Percentiles rank a stretch among this genome's conserved stretches.
Conservation (phyloP, 495 filamentous ascomycete genomes). For the Tuber aestivum region DNA sequence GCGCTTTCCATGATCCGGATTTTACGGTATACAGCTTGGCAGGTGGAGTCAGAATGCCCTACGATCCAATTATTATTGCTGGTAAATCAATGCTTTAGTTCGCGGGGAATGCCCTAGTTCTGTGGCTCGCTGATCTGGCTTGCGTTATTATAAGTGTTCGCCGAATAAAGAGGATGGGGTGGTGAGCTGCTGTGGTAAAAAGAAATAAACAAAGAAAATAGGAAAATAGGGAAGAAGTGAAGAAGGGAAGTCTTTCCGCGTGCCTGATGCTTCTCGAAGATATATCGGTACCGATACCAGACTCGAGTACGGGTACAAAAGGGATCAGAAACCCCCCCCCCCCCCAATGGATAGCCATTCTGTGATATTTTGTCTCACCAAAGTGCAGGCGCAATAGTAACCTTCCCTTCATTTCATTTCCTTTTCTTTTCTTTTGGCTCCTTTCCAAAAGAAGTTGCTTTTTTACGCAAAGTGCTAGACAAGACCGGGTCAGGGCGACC, state of each 20-base stretch:
- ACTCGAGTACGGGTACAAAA: background rate
- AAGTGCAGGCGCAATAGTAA: background rate
- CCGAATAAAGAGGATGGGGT: background rate
- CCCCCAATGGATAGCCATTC: background rate
- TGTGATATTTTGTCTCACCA: background rate
- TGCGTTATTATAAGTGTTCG: constrained; percentile 1
- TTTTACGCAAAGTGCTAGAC: background rate
- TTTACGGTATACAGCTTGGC: background rate
- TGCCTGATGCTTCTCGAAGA: background rate
- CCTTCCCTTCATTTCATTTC: background rate
- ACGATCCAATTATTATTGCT: background rate
- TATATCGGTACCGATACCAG: background rate
- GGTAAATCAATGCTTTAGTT: background rate
- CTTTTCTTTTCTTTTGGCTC: background rate
- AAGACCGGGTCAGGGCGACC: background rate
- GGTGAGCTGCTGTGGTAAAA: background rate
- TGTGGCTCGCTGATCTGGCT: background rate
- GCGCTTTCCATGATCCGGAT: background rate
- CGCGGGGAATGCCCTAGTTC: background rate
- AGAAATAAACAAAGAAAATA: background rate
- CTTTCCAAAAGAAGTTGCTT: background rate
- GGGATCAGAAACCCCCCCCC: background rate
- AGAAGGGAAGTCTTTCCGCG: background rate
- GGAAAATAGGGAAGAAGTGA: background rate
- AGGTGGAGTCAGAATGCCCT: background rate